A percentile compares a stretch with the other conserved stretches of the same genome.
Evolutionary conservation across 176 grass and related monocot species (phyloP).

Genomic region (Secale cereale): DNA sequence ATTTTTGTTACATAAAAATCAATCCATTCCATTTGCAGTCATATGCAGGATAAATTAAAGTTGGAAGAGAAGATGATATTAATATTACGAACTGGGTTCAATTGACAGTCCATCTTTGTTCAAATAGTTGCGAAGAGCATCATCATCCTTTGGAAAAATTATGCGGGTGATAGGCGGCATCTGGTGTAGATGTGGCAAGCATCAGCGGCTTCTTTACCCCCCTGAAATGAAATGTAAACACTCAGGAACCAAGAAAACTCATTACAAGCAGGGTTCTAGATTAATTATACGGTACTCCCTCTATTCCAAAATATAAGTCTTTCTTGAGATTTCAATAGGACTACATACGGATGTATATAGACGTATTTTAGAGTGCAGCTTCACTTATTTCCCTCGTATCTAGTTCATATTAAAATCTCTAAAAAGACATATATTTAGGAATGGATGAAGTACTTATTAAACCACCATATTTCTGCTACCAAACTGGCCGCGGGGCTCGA

Average conservation of each 20-base stretch:
- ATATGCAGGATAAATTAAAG: neutral
- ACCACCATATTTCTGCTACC: conserved; percentile 58
- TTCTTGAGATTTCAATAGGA: too few relatives aligned
- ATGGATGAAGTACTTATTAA: neutral
- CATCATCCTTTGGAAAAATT: conserved; percentile 86
- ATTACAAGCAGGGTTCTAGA: neutral
- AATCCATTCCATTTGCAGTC: neutral
- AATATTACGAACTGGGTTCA: conserved; percentile 74
- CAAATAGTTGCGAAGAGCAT: conserved; percentile 67
- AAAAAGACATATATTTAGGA: too few relatives aligned
- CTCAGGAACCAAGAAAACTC: neutral
- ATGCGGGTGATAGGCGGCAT: conserved; percentile 49
- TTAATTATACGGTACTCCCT: neutral
- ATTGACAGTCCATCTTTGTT: conserved; percentile 78
- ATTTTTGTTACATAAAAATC: neutral
- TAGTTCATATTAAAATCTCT: too few relatives aligned
- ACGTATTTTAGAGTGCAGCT: too few relatives aligned
- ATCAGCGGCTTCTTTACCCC: conserved; percentile 79
- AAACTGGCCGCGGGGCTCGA: conserved; percentile 71
- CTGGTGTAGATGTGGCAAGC: conserved; percentile 71
- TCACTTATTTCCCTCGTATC: too few relatives aligned
- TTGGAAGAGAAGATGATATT: neutral
- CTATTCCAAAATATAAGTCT: too few relatives aligned
- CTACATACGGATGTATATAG: too few relatives aligned
- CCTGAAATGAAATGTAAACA: conserved; percentile 35